Base-by-base conservation (phyloP, 1,284 basidiomycete genomes). In the Xerocomus nothofagi region DNA sequence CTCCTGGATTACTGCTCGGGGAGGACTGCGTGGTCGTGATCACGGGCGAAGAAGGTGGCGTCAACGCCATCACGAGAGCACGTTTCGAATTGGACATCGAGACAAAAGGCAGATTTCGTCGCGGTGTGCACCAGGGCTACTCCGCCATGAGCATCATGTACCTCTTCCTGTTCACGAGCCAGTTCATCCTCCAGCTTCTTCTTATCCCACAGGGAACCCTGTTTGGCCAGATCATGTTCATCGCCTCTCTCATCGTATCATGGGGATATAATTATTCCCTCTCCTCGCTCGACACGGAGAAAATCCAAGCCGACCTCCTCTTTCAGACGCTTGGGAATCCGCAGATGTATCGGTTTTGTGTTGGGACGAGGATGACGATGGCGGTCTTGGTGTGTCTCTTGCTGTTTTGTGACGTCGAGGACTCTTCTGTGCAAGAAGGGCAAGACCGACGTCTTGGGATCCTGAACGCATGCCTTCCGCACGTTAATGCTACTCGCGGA, bases 161-260 rank as follows among this genome's bases (percentile, higher is more conserved):
- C 34, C 55, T 58, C 14, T 44, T 64, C 38, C 51, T 69, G 1
- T 57, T 70, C 40, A 55, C 58, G 21, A 32, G 45, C 30, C 63
- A 70, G 33, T 58, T 68, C 48, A 53, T 64, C 41, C 44, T 47
- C 20, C 66, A 69, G 39, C 55, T 68, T 36, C 61, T 67, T 38
- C 55, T 68, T 38, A 53, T 67, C 26, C 67, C 67, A 2, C 57
- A 61, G n/a, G 62, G 57, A 10, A 52, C 54, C 5, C 41, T 70
- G 5, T 68, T 69, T 30, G 67, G 65, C 30, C 67, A 70, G 49
- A 55, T 61, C 43, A 61, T 69, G 62, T 69, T 69, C 39, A 30
- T 70, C 24, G 2, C 53, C 46, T 67, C 60, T 4, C 53, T 69
- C 45, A 47, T 45, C 17, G 53, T 45, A 14, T 69, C 63, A 4